phyloP scores from a whole-genome alignment of 2,329 filamentous ascomycete species.

The Leptosphaerulina australis region DNA sequence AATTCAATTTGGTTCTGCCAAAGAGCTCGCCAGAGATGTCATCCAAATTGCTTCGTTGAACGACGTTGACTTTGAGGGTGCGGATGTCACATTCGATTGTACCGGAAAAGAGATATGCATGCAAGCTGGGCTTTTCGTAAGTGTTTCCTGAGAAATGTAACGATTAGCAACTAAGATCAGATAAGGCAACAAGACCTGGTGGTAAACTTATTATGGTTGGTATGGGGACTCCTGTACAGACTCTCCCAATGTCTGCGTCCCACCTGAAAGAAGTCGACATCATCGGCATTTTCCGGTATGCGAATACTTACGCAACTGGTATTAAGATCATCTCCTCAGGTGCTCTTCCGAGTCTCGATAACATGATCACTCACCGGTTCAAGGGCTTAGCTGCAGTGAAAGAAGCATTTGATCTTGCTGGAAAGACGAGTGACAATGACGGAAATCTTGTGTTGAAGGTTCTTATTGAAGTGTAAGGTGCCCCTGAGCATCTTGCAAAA shows the following conservation, averaged over 20 bases:
- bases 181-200: slow-evolving; percentile 53
- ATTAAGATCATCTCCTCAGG: slow-evolving; percentile 60
- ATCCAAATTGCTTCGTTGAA: slow-evolving; percentile 46
- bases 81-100: slow-evolving; percentile 51
- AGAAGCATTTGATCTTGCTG: slow-evolving; percentile 59
- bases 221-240: slow-evolving; percentile 63
- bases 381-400: slow-evolving; percentile 55
- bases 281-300: slow-evolving; percentile 63
- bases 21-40: slow-evolving; percentile 45
- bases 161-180: slow-evolving; percentile 18
- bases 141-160: slow-evolving; percentile 13
- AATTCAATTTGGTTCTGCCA: slow-evolving; percentile 44
- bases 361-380: slow-evolving; percentile 61
- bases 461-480: slow-evolving; percentile 38
- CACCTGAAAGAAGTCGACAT: slow-evolving; percentile 63
- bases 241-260: slow-evolving; percentile 60
- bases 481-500: not conserved
- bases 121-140: slow-evolving; percentile 51
- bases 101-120: slow-evolving; percentile 53
- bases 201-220: slow-evolving; percentile 62
- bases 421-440: slow-evolving; percentile 57
- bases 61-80: slow-evolving; percentile 48
- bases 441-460: slow-evolving; percentile 62
- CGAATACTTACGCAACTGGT: slow-evolving; percentile 61
- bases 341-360: slow-evolving; percentile 56